Base-by-base conservation (phyloP, 2,329 filamentous ascomycete species). In the Penicillium sp. region DNA sequence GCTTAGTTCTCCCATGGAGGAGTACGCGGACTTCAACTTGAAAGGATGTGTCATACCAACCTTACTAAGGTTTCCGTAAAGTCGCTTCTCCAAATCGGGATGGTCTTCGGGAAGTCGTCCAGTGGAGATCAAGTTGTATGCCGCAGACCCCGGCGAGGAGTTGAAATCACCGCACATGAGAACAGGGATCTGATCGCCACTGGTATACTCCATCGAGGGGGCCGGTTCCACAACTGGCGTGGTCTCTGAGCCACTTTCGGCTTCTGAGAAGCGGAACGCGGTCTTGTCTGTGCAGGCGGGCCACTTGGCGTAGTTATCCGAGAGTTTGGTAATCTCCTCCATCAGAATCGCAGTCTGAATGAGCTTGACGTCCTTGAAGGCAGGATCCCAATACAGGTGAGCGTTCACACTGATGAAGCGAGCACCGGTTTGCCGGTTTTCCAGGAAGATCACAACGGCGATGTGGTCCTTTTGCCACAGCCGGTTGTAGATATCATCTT, bases 401-500 rank as follows among this genome's bases (percentile, higher is more conserved):
- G 90, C 90, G 70, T 97, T 97, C 64, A 91, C 91, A 35, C 97
- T 86, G 61, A 99, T 96, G 68, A 97, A 79, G 55, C 94, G 87
- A 14, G 91, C 87, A n/a, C 94, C 94, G 0, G 93, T 97, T 58
- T 85, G 79, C 37, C 93, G 86, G 68, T 96, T 97, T 75, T 99
- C 94, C 60, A 99, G 85, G 79, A 97, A 96, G 54, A 89, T 86
- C 46, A 96, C 85, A 46, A 96, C 88, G 16, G 89, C 94, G 73
- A 99, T 96, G 72, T 97, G 93, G 80, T 99, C 94, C 76, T 94
- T 91, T 59, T 93, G 92, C 94, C 97, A 97, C 58, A 99, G 89
- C 29, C 94, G 89, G 73, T 99, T 99, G 82, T 96, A 97, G 55
- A 97, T 93, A 68, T 99, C 94, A 70, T 96, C 90, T 68, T 96